phyloP scores from a whole-genome alignment of 257 asterid genomes.

The Nicotiana otophora region DNA sequence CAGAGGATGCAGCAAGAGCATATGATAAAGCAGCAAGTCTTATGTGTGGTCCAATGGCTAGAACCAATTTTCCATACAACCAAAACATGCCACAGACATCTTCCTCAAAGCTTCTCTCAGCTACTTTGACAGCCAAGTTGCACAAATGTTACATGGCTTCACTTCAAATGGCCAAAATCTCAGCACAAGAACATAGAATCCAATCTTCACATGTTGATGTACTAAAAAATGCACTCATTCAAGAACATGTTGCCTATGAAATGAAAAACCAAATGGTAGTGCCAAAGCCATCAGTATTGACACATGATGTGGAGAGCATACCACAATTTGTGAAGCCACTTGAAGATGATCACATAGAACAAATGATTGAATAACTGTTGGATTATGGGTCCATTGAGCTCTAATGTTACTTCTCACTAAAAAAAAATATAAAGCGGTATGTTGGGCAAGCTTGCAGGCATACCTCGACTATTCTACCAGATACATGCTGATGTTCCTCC shows the following conservation, averaged over 20 bases:
- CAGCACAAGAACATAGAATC: not conserved
- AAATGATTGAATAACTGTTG: conserved; percentile 81
- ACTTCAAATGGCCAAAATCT: conserved; percentile 36
- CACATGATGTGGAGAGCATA: not conserved
- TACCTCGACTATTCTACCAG: not conserved
- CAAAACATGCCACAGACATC: conserved; percentile 46
- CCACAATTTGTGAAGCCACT: conserved; percentile 27
- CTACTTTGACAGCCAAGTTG: conserved; percentile 68
- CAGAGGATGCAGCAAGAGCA: conserved; percentile 80
- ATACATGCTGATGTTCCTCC: not conserved
- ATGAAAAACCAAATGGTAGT: not conserved
- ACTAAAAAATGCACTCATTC: not conserved
- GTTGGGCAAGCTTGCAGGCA: not conserved
- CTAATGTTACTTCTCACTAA: conserved; percentile 24
- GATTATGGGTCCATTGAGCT: conserved; percentile 63
- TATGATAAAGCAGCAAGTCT: conserved; percentile 85
- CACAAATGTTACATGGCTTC: conserved; percentile 69
- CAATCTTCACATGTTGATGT: not conserved
- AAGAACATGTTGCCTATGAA: not conserved
- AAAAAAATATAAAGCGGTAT: not conserved
- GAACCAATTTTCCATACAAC: conserved; percentile 65
- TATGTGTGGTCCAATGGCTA: conserved; percentile 74
- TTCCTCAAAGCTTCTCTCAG: conserved; percentile 53
- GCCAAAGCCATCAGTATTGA: not conserved
- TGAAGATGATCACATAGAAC: conserved; percentile 76